These are phyloP conservation scores for Cladosporium sp. DNA, from an alignment of 2,329 filamentous ascomycete species.

Conservation along the genomic window DNA sequence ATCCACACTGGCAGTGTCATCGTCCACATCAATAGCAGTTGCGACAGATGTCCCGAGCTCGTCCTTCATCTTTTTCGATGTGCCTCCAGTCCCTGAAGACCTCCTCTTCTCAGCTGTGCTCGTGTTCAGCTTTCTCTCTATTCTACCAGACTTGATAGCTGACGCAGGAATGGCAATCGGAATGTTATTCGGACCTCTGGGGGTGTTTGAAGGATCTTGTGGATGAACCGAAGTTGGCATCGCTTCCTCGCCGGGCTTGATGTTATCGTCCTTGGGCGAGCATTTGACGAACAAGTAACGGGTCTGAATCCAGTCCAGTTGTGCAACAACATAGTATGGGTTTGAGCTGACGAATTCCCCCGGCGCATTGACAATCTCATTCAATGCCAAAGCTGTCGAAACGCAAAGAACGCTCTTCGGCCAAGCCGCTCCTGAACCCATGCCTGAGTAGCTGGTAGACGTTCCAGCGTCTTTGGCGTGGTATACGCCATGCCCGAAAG, in stretches of 20 bases:
- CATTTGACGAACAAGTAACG: slow-evolving; percentile 69
- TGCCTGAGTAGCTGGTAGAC: slow-evolving; percentile 50
- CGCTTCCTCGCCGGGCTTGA: slow-evolving; percentile 19
- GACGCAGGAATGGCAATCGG: slow-evolving; percentile 49
- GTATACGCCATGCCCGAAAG: slow-evolving; percentile 77
- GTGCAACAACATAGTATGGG: slow-evolving; percentile 66
- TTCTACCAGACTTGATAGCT: slow-evolving; percentile 45
- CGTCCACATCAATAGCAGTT: slow-evolving; percentile 32
- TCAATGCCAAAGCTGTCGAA: slow-evolving; percentile 61
- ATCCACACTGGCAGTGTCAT: slow-evolving; percentile 42
- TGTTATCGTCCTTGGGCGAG: slow-evolving; percentile 15
- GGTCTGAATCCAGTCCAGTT: slow-evolving; percentile 84
- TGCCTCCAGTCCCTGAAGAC: not conserved
- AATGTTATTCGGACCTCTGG: slow-evolving; percentile 34
- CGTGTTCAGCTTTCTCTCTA: slow-evolving; percentile 14
- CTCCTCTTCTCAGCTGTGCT: not conserved
- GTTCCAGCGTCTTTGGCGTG: slow-evolving; percentile 58
- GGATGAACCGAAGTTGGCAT: slow-evolving; percentile 24
- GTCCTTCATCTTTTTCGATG: slow-evolving; percentile 23
- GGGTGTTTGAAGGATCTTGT: slow-evolving; percentile 40
- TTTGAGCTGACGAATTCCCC: slow-evolving; percentile 49
- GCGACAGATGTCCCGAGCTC: slow-evolving; percentile 24
- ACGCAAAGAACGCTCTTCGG: slow-evolving; percentile 61
- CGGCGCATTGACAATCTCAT: slow-evolving; percentile 77
- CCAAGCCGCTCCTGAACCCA: slow-evolving; percentile 51